Evolutionary conservation across 768 basidiomycete species (phyloP), one percentile per base, ranked within the genome.

Genomic region (Trametes coccinea): DNA sequence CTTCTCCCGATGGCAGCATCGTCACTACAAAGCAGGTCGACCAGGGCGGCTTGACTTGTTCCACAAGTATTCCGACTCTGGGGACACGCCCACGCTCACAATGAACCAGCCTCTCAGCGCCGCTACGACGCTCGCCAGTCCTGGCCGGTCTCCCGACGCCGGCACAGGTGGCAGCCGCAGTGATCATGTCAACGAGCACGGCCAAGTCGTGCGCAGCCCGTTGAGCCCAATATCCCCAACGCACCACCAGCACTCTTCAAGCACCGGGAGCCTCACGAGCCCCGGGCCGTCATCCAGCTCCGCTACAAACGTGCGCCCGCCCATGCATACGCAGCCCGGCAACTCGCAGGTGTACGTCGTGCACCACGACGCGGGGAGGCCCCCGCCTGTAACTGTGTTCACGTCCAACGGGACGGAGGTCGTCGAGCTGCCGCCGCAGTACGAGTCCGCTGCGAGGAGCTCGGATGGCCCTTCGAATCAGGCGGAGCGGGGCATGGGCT

Each of bases 371-470:
- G 78, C 77, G n/a, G 82, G 84, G 10, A 70, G 78, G 14, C 72
- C 84, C 16, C 85, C 85, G 0, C 62, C 62, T 4, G 82, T 87
- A 43, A 83, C 84, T 2, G 82, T 85, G 17, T 84, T 81, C 64
- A 80, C 83, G 55, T 75, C 78, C 55, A 78, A 80, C 47, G 85
- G 84, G 14, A 79, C 83, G 8, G 76, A 82, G 61, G 81, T 86
- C 5, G 82, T 85, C 9, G 86, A 87, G 72, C 75, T 87, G 9
- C 86, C 84, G 6, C 85, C 85, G 5, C 73, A 78, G 39, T 86
- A 86, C 45, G 71, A 66, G 53, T 33, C 30, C 27, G 50, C 51
- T 4, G 56, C 61, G 9, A 41, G 34, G 14, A 1, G 41, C 41
- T 43, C 34, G 16, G 48, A 41, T 47, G 37, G 43, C 1, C 14